These are phyloP conservation scores for Panicum virgatum DNA, from an alignment of 202 grass and related monocot genomes.

Conservation along the genomic window DNA sequence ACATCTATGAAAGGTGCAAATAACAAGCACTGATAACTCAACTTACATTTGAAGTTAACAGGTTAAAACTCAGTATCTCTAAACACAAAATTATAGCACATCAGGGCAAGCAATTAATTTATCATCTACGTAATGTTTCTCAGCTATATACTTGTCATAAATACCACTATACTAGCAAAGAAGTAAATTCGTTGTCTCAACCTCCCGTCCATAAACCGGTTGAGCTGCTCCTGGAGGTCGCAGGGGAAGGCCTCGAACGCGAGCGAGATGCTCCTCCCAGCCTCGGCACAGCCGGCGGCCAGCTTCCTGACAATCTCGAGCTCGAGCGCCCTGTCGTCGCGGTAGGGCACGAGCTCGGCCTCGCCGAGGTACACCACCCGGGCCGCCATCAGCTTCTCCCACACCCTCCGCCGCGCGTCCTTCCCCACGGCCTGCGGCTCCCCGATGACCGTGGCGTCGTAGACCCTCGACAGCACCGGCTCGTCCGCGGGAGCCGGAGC, in stretches of 20 bases:
- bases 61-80: not conserved
- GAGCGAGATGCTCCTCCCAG: slow-evolving; percentile 55
- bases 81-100: not conserved
- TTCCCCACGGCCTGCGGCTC: slow-evolving; percentile 92
- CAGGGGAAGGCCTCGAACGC: slow-evolving; percentile 86
- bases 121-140: not conserved
- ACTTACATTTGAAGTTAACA: not conserved
- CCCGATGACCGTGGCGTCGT: slow-evolving; percentile 92
- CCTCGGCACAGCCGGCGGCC: slow-evolving; percentile 49
- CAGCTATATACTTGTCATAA: not conserved
- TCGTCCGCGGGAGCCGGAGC: slow-evolving; percentile 16
- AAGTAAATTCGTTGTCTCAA: slow-evolving; percentile 18
- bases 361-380: slow-evolving; percentile 91
- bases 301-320: slow-evolving; percentile 84
- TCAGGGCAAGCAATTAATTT: not conserved
- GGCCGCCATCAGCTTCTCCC: slow-evolving; percentile 96
- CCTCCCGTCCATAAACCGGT: slow-evolving; percentile 89
- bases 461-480: slow-evolving; percentile 71
- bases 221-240: slow-evolving; percentile 78
- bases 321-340: slow-evolving; percentile 73
- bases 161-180: no score
- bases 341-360: slow-evolving; percentile 89
- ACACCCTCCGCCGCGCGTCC: slow-evolving; percentile 68
- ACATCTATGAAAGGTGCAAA: not conserved
- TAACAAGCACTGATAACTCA: not conserved